Conservation (phyloP, 768 basidiomycete genomes). For the Lactarius quietus region DNA sequence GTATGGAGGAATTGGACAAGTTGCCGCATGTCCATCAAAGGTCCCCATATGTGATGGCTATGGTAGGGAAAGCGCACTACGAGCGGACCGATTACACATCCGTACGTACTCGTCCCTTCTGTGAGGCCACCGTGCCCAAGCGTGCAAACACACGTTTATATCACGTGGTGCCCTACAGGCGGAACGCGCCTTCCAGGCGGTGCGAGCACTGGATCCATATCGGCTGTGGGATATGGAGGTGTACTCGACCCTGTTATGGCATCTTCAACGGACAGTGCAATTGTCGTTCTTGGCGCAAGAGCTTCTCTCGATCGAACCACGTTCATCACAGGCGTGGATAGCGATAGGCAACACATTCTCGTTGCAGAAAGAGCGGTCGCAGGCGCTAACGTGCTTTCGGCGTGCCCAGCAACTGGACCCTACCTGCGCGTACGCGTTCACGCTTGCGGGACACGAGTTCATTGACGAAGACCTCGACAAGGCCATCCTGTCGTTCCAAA, state of each 20-base stretch:
- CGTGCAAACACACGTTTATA: constrained; percentile 10
- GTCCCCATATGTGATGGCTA: constrained; percentile 72
- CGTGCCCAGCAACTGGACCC: constrained; percentile 89
- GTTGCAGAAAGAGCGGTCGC: constrained; percentile 87
- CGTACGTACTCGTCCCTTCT: constrained; percentile 47
- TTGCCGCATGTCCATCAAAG: constrained; percentile 71
- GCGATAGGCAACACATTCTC: constrained; percentile 96
- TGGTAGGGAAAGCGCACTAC: constrained; percentile 85
- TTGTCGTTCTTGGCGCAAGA: constrained; percentile 94
- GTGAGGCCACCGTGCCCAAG: constrained; percentile 1
- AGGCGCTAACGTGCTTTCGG: constrained; percentile 91
- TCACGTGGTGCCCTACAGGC: constrained; percentile 50
- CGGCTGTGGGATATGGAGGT: constrained; percentile 91
- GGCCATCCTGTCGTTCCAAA: constrained; percentile 89
- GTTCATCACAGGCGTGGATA: constrained; percentile 89
- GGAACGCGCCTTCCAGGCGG: constrained; percentile 80
- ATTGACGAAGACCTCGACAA: constrained; percentile 94
- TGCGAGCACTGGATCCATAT: constrained; percentile 85
- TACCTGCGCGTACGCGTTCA: constrained; percentile 92
- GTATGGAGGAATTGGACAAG: constrained; percentile 70
- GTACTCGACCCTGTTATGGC: constrained; percentile 95
- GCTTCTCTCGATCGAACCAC: constrained; percentile 78
- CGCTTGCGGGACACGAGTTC: constrained; percentile 94
- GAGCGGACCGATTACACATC: constrained; percentile 85
- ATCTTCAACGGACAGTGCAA: constrained; percentile 77